Base-by-base conservation (phyloP, 1,284 basidiomycete genomes). In the Heterobasidion occidentale region DNA sequence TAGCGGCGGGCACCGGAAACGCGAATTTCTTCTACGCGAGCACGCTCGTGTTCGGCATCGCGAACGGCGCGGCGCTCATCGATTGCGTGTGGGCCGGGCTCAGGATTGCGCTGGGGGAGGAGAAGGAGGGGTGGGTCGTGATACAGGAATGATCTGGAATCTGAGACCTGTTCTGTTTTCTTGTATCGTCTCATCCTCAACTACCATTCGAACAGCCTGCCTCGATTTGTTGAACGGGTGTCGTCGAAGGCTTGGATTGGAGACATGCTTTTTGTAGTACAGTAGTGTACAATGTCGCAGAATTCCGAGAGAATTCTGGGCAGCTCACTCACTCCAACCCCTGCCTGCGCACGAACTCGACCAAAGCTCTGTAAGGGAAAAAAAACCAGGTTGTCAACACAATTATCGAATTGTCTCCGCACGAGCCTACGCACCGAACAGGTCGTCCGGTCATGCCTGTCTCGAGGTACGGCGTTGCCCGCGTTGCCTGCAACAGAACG, bases 21-120 rank as follows among this genome's bases (percentile, higher is more conserved):
- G 94, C 96, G 48, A 99, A 99, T 69, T 99, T 99, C 73, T 98
- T 93, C 75, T 99, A 98, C 67, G 96, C 96, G 0, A 88, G 90
- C 5, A 98, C 93, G 1, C 77, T 98, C 62, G 95, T 99, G 5
- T 95, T 95, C 70, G 94, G 91, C 0, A 79, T 94, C 63, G 90
- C 89, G 8, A 88, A 93, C 54, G 92, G 91, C 0, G 81, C 88
- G n/a, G 86, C 86, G 5, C 65, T 96, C 38, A 77, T 94, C 6
- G 94, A 97, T 65, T 83, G 83, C 11, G 75, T 91, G 27, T 93
- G 87, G 76, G 90, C 92, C 0, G 87, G 87, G 11, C 70, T 94
- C 65, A 71, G 86, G 59, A 79, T 85, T 60, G 86, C 87, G 0
- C 77, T 91, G 56, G 86, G 53, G 7, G 38, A 81, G 56, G 65